phyloP scores from a whole-genome alignment of 2,329 filamentous ascomycete species.

The Botryosphaeria agaves region DNA sequence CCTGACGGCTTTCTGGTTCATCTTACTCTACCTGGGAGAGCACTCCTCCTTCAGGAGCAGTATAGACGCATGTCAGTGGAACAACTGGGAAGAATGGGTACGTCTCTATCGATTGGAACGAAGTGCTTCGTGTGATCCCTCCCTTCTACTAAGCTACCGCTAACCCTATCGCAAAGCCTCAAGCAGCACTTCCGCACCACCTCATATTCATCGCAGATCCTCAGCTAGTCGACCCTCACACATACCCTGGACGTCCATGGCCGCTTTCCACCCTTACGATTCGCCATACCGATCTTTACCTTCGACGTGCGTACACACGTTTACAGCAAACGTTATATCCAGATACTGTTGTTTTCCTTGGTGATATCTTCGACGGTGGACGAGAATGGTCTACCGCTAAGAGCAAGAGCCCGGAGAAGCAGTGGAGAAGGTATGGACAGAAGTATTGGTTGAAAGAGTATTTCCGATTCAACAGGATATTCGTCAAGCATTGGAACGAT shows the following conservation, averaged over 20 bases:
- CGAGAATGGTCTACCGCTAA: slow-evolving; percentile 74
- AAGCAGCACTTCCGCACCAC: slow-evolving; percentile 62
- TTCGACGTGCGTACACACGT: slow-evolving; percentile 64
- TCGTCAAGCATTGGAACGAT: slow-evolving; percentile 50
- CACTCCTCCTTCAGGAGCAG: slow-evolving; percentile 55
- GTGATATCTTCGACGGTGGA: slow-evolving; percentile 89
- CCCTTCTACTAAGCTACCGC: slow-evolving; percentile 3
- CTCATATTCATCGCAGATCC: slow-evolving; percentile 77
- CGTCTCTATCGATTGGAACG: slow-evolving; percentile 7
- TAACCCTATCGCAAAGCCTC: slow-evolving; percentile 37
- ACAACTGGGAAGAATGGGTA: slow-evolving; percentile 87
- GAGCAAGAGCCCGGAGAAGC: slow-evolving; percentile 43
- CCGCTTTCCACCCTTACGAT: slow-evolving; percentile 49
- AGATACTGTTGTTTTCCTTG: slow-evolving; percentile 78
- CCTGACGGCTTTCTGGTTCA: slow-evolving; percentile 55
- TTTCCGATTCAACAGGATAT: slow-evolving; percentile 68
- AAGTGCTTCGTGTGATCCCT: background rate
- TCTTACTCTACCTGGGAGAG: slow-evolving; percentile 73
- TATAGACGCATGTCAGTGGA: slow-evolving; percentile 62
- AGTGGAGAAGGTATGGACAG: slow-evolving; percentile 57
- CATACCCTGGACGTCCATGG: slow-evolving; percentile 75
- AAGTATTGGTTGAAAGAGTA: slow-evolving; percentile 81
- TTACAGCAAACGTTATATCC: slow-evolving; percentile 64
- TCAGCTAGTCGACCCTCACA: slow-evolving; percentile 83
- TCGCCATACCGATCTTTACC: slow-evolving; percentile 74